Base-by-base conservation (phyloP, 257 asterid species). In the Fraxinus americana region DNA sequence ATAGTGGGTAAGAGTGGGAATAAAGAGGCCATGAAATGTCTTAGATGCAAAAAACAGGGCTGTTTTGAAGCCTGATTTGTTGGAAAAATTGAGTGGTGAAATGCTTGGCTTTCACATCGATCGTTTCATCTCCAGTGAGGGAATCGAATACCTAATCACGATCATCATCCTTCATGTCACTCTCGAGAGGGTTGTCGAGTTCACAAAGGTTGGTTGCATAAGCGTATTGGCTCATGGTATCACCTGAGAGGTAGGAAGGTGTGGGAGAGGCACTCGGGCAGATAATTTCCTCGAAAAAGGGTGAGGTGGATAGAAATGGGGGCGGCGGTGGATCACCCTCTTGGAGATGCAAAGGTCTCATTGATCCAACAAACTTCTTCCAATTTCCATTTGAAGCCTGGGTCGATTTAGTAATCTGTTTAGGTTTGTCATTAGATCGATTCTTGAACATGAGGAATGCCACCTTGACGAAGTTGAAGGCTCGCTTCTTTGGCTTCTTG, bases 41-140 rank as follows among this genome's bases (percentile, higher is more conserved):
- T 19, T n/a, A 48, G n/a, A 13, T 48, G 57, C n/a, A 48, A 17
- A 54, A 63, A 57, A 30, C 34, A 41, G 72, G 72, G 54, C 1
- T 39, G 72, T 71, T 86, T 63, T 63, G 80, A 48, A 75, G 80
- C 80, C 69, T 82, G 84, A 80, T 81, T 71, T 78, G 84, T 8
- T 70, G 70, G 83, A 82, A 87, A 69, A 87, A 84, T 67, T 80
- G 82, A 34, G 88, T 83, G 16, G 84, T 87, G 79, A 87, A 87
- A 27, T 73, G 77, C 61, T 87, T 84, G 8, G 90, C 88, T 30
- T 84, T 87, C 1, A 74, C 73, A 69, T 84, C 88, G 6, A 87
- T 87, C 85, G 75, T 75, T 21, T 75, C 88, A 19, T 87, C 90
- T 21, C 82, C 88, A 23, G 59, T 14, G 17, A 82, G 48, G n/a